Base-by-base conservation (phyloP, 257 asterid genomes). In the Jaltomata sinuosa region DNA sequence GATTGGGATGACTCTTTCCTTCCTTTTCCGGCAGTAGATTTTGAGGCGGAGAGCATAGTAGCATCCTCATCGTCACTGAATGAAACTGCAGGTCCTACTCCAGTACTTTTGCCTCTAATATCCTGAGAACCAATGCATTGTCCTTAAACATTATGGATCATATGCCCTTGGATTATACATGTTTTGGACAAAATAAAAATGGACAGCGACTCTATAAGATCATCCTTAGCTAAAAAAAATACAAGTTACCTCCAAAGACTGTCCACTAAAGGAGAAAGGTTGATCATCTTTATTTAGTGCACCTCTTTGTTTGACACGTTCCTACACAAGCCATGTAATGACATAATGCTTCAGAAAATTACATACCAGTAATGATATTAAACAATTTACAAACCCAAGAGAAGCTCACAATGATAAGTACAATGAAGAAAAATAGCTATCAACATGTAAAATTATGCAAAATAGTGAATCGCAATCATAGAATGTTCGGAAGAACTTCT, bases 11-110 rank as follows among this genome's bases (percentile, higher is more conserved):
- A 84, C 36, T 88, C 96, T 89, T 91, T 92, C 89, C 85, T 88
- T 74, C 98, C 93, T 88, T 87, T 92, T 84, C 78, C 78, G 12
- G 86, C 87, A 80, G 91, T 87, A 67, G 93, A 86, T 87, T 84
- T 93, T 85, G 97, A 85, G 67, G 92, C 93, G 49, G 97, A 69
- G 84, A 89, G 82, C 54, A 27, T n/a, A 74, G 88, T 84, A 64
- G 91, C 86, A 81, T 92, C 97, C 88, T 96, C 98, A 85, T 94
- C 97, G n/a, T 94, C 99, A 85, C 97, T 93, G 87, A 93, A 96
- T 81, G 96, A 85, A 90, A 88, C 92, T 34, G 93, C 89, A 85
- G 85, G 86, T 88, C 92, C 93, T 54, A 85, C 94, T 84, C 87
- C 89, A 84, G 87, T 85, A 85, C 87, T 88, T 85, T 25, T 91